These are phyloP conservation scores for Corymbia maculata DNA, from an alignment of 345 rosid genomes.

Conservation along the genomic window DNA sequence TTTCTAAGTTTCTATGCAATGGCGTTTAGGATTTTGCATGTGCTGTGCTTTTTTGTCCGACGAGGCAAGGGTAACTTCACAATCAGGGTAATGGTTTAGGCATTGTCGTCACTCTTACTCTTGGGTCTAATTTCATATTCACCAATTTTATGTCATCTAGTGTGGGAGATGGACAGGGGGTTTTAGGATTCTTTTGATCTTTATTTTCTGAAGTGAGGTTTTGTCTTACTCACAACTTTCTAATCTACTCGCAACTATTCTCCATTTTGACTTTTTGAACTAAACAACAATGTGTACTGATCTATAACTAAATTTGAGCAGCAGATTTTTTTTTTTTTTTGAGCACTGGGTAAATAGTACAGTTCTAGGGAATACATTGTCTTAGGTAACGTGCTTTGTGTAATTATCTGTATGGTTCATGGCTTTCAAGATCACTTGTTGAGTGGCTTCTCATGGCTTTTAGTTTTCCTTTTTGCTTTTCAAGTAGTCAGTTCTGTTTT, in stretches of 20 bases:
- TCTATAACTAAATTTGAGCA: background rate
- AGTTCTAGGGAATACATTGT: background rate
- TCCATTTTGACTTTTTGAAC: background rate
- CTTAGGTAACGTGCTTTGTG: background rate
- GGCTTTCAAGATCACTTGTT: background rate
- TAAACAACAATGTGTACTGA: background rate
- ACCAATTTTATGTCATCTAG: background rate
- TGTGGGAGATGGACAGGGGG: background rate
- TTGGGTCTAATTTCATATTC: background rate
- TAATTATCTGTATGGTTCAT: background rate
- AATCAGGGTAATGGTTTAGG: background rate
- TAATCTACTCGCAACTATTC: background rate
- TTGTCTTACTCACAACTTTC: background rate
- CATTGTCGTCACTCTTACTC: background rate
- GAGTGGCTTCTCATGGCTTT: background rate
- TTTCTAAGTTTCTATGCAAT: background rate
- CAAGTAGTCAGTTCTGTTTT: background rate
- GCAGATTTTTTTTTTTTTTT: background rate
- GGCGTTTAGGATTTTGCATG: background rate
- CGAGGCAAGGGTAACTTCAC: background rate
- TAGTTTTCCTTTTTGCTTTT: background rate
- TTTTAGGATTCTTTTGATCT: background rate
- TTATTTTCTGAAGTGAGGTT: background rate
- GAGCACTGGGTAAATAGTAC: background rate
- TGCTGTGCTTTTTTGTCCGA: background rate